phyloP scores from a whole-genome alignment of 768 basidiomycete genomes.

The Leccinum longicurvipes region DNA sequence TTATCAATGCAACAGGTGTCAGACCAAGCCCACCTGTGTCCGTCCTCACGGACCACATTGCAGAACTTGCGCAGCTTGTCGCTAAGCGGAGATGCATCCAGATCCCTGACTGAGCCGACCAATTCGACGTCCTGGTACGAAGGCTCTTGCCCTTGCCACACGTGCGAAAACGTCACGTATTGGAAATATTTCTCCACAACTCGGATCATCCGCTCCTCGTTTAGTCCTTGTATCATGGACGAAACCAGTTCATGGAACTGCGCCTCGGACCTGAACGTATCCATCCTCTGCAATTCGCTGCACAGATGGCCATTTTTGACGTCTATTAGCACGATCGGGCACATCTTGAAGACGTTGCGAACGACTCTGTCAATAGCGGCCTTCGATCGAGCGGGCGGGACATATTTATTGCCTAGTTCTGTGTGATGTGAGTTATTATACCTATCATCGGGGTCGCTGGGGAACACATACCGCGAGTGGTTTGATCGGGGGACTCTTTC shows the following conservation, averaged over 20 bases:
- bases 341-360: background rate
- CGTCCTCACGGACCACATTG: background rate
- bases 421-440: background rate
- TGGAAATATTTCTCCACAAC: background rate
- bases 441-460: background rate
- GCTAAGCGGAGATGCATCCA: background rate
- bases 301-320: background rate
- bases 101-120: background rate
- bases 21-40: background rate
- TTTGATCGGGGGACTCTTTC: background rate
- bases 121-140: background rate
- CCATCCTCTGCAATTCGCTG: background rate
- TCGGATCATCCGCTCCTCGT: background rate
- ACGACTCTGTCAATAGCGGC: background rate
- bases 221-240: background rate
- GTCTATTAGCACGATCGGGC: background rate
- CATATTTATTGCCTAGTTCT: background rate
- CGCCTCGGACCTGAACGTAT: background rate
- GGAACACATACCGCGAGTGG: background rate
- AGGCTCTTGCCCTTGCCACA: background rate
- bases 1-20: background rate
- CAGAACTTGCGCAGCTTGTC: background rate
- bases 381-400: background rate
- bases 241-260: background rate
- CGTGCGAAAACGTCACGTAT: background rate